phyloP scores from a whole-genome alignment of 2,329 filamentous ascomycete species.

The Purpureocillium lavendulum region DNA sequence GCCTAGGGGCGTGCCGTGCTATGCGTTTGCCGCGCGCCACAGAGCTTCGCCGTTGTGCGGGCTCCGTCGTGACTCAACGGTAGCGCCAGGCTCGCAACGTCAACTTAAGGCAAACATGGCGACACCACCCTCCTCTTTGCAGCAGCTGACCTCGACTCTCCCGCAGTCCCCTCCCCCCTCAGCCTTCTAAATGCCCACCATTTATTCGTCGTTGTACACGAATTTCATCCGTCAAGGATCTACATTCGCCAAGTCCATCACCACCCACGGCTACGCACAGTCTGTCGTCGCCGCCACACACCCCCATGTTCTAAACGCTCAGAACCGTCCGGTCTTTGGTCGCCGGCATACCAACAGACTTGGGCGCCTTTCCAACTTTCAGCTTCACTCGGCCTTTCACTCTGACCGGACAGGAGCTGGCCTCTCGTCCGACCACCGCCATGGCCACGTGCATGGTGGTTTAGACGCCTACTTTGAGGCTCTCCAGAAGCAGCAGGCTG shows the following conservation, averaged over 20 bases:
- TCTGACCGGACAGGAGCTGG: conserved; percentile 42
- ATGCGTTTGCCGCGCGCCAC: too few relatives aligned
- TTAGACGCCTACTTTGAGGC: conserved; percentile 89
- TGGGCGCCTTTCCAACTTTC: conserved; percentile 44
- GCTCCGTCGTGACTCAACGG: conserved; percentile 1
- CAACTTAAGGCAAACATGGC: neutral
- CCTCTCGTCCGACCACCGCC: conserved; percentile 44
- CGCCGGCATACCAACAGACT: conserved; percentile 48
- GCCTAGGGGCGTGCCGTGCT: too few relatives aligned
- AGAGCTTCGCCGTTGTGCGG: too few relatives aligned
- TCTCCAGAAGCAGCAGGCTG: conserved; percentile 68
- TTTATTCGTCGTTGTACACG: conserved; percentile 60
- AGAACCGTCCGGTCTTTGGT: conserved; percentile 55
- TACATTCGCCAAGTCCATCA: conserved; percentile 75
- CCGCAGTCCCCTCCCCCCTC: conserved; percentile 45
- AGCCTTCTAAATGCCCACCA: conserved; percentile 83
- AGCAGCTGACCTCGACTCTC: too few relatives aligned
- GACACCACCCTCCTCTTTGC: neutral
- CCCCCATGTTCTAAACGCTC: conserved; percentile 65
- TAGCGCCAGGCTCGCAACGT: neutral
- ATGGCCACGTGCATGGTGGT: conserved; percentile 50
- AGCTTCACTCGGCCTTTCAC: conserved; percentile 74
- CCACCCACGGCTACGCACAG: conserved; percentile 95
- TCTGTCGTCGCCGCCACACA: conserved; percentile 94
- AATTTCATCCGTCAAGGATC: conserved; percentile 96